These are phyloP conservation scores for Xerocomus minutiporus DNA, from an alignment of 1,284 basidiomycete genomes.

Conservation along the genomic window DNA sequence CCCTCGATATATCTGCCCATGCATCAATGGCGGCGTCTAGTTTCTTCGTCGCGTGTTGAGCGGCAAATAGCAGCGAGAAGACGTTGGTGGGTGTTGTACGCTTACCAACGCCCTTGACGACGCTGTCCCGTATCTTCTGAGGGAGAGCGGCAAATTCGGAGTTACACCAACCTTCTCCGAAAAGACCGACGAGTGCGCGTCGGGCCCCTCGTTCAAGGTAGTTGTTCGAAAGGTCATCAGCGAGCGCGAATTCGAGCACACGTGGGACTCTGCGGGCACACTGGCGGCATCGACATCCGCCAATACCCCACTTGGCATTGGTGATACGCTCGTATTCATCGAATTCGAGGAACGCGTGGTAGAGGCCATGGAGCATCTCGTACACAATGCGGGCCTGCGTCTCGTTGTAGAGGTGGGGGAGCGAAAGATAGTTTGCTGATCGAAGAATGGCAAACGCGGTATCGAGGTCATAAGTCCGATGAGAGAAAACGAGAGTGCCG, in stretches of 20 bases:
- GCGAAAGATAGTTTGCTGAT: conserved; percentile 76
- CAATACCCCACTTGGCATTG: conserved; percentile 67
- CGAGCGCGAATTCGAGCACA: conserved; percentile 73
- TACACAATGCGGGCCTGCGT: conserved; percentile 77
- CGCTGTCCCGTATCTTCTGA: conserved; percentile 58
- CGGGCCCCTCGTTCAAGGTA: conserved; percentile 69
- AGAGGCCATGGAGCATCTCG: conserved; percentile 86
- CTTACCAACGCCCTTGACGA: conserved; percentile 69
- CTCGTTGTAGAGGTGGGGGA: conserved; percentile 75
- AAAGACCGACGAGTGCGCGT: conserved; percentile 72
- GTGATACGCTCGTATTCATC: conserved; percentile 70
- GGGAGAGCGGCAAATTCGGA: conserved; percentile 71
- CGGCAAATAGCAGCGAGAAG: conserved; percentile 63
- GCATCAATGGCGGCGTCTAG: conserved; percentile 51
- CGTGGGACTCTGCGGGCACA: conserved; percentile 75
- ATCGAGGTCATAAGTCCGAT: conserved; percentile 87
- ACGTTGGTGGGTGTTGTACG: conserved; percentile 61
- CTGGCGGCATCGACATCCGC: conserved; percentile 76
- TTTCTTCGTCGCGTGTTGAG: conserved; percentile 58
- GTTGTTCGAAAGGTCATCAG: conserved; percentile 70
- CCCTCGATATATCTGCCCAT: conserved; percentile 64
- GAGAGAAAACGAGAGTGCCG: conserved; percentile 89
- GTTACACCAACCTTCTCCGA: conserved; percentile 82
- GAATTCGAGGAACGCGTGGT: conserved; percentile 75
- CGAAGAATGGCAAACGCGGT: conserved; percentile 90